phyloP scores from a whole-genome alignment of 2,329 filamentous ascomycete species.

The Ophiostoma angusticollis region DNA sequence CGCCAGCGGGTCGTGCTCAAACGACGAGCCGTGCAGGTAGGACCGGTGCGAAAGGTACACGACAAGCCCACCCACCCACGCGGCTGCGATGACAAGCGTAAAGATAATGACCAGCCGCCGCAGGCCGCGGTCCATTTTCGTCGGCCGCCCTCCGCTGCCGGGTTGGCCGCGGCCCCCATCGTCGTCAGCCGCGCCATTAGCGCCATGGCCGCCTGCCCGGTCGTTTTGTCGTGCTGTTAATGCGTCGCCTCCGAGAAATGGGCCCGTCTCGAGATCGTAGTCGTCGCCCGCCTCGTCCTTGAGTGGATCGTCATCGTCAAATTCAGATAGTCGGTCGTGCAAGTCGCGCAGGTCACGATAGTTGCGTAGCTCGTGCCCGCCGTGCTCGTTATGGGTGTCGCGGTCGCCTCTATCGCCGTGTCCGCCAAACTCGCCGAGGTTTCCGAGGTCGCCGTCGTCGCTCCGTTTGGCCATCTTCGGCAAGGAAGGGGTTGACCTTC shows the following conservation, averaged over 20 bases:
- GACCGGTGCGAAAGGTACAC: conserved; percentile 53
- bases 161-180: conserved; percentile 14
- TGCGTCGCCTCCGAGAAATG: conserved; percentile 36
- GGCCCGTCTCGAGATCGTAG: conserved; percentile 38
- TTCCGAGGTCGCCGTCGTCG: conserved; percentile 1
- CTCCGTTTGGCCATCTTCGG: not conserved
- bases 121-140: conserved; percentile 50
- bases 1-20: conserved; percentile 56
- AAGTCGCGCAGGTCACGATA: too few species aligned
- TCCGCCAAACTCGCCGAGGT: not conserved
- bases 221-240: too few species aligned
- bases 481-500: too few species aligned
- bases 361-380: conserved; percentile 14
- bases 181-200: conserved; percentile 18
- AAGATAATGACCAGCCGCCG: conserved; percentile 50
- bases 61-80: conserved; percentile 56
- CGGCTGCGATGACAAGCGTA: conserved; percentile 46
- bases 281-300: conserved; percentile 26
- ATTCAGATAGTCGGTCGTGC: conserved; percentile 22
- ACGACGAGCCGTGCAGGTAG: conserved; percentile 50
- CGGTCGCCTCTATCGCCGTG: conserved; percentile 7
- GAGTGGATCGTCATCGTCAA: conserved; percentile 34
- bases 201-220: too few species aligned
- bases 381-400: conserved; percentile 6
- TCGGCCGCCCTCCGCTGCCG: conserved; percentile 16